These are phyloP conservation scores for Carex parvula DNA, from an alignment of 176 grass and related monocot species.

Conservation along the genomic window DNA sequence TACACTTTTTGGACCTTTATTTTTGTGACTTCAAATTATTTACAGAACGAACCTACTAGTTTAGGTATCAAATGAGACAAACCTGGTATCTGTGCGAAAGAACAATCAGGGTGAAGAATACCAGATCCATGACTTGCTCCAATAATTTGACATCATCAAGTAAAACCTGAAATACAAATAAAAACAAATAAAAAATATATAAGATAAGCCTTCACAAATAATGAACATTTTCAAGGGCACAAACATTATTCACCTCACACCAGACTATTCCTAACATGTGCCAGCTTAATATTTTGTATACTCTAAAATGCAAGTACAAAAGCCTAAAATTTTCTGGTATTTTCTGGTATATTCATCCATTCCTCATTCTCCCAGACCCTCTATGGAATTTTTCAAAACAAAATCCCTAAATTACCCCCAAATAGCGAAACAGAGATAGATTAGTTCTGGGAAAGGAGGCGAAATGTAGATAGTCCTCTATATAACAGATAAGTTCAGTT, in stretches of 20 bases:
- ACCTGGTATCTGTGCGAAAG: constrained; percentile 82
- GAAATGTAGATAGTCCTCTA: background rate
- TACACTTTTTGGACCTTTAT: background rate
- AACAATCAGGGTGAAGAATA: constrained; percentile 68
- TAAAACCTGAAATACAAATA: constrained; percentile 50
- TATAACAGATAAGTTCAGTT: background rate
- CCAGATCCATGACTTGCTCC: constrained; percentile 90
- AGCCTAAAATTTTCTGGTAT: background rate
- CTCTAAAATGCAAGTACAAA: background rate
- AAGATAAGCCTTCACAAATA: background rate
- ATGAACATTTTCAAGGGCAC: constrained; percentile 3
- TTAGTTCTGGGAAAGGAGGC: background rate
- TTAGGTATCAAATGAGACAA: constrained; percentile 1
- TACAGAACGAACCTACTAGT: background rate
- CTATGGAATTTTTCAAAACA: background rate
- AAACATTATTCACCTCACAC: background rate
- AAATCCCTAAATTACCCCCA: background rate
- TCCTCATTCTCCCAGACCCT: background rate
- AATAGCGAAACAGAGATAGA: background rate
- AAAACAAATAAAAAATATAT: constrained; percentile 28
- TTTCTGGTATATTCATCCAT: background rate
- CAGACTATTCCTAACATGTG: background rate
- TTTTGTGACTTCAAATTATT: background rate
- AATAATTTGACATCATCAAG: constrained; percentile 85
- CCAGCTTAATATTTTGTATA: background rate